Percentiles rank a stretch among this genome's conserved stretches.
These are phyloP conservation scores for Aureobasidium zeae DNA, from an alignment of 2,329 filamentous ascomycete genomes.

Conservation along the genomic window DNA sequence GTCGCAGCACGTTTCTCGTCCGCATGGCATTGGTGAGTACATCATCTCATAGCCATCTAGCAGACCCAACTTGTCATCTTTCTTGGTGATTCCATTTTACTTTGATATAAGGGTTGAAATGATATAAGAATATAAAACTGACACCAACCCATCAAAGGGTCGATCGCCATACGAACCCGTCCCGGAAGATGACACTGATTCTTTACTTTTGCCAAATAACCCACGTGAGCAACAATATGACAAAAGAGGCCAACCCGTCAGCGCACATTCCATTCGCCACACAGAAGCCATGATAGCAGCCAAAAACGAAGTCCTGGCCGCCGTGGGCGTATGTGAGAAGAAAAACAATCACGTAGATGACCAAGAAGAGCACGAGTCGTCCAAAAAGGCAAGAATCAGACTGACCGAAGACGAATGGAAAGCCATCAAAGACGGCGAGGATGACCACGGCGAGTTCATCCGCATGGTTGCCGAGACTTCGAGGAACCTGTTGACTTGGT, in stretches of 20 bases:
- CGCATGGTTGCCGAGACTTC: conserved; percentile 11
- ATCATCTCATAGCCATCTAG: background rate
- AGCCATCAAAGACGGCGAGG: conserved; percentile 13
- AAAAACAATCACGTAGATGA: conserved; percentile 19
- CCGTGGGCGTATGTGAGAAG: conserved; percentile 40
- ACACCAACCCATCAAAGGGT: conserved; percentile 25
- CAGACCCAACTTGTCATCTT: background rate
- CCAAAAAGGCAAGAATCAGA: background rate
- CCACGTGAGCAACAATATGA: conserved; percentile 35
- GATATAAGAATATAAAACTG: background rate
- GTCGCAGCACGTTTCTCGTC: conserved; percentile 24
- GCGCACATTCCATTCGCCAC: conserved; percentile 32
- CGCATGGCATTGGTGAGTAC: conserved; percentile 25
- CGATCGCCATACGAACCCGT: conserved; percentile 32
- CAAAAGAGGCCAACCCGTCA: conserved; percentile 36
- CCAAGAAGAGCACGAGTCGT: background rate
- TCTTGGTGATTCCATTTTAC: background rate
- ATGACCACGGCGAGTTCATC: conserved; percentile 16
- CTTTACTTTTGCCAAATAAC: background rate
- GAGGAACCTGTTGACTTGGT: conserved; percentile 14
- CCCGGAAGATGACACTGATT: background rate
- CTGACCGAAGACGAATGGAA: conserved; percentile 11
- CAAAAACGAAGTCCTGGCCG: conserved; percentile 40
- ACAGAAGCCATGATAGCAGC: conserved; percentile 35
- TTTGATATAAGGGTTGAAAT: background rate